Evolutionary conservation across 108 stramenopile genomes (phyloP).

Genomic region (Cyclotella cryptica): DNA sequence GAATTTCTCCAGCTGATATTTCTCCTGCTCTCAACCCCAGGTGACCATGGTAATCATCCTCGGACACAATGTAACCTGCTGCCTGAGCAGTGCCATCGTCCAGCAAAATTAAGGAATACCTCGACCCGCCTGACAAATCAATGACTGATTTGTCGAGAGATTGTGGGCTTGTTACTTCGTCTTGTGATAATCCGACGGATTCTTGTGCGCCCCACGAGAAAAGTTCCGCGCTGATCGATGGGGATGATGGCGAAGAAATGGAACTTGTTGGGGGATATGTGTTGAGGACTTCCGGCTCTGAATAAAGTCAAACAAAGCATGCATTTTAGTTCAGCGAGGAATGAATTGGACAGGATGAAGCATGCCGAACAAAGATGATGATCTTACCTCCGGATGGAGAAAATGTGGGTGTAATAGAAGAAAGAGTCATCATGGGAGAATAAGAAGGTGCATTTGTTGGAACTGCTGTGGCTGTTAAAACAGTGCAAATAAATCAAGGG

Average conservation of each 20-base stretch:
- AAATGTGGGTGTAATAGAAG: not conserved
- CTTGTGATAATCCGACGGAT: conserved; percentile 37
- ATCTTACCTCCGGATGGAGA: not conserved
- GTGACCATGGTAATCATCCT: conserved; percentile 52
- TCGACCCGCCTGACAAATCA: conserved; percentile 46
- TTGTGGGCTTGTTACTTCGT: conserved; percentile 21
- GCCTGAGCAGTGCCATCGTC: conserved; percentile 46
- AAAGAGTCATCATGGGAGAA: not conserved
- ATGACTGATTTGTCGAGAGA: conserved; percentile 14
- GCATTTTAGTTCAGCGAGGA: too few relatives aligned
- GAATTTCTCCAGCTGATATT: conserved; percentile 28
- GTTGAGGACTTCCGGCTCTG: not conserved
- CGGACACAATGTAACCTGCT: conserved; percentile 47
- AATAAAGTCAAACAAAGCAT: too few relatives aligned
- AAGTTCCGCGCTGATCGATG: not conserved
- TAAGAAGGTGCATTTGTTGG: not conserved
- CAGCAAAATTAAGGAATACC: conserved; percentile 41
- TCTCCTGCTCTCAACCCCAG: conserved; percentile 31
- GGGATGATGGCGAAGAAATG: not conserved
- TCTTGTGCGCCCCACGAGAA: conserved; percentile 49
- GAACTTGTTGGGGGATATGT: not conserved
- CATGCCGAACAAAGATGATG: not conserved
- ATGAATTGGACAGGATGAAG: too few relatives aligned
- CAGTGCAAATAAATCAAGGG: not conserved
- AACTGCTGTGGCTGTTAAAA: not conserved